Evolutionary conservation across 208 protist species (phyloP).

Genomic region (Leishmania tropica): DNA sequence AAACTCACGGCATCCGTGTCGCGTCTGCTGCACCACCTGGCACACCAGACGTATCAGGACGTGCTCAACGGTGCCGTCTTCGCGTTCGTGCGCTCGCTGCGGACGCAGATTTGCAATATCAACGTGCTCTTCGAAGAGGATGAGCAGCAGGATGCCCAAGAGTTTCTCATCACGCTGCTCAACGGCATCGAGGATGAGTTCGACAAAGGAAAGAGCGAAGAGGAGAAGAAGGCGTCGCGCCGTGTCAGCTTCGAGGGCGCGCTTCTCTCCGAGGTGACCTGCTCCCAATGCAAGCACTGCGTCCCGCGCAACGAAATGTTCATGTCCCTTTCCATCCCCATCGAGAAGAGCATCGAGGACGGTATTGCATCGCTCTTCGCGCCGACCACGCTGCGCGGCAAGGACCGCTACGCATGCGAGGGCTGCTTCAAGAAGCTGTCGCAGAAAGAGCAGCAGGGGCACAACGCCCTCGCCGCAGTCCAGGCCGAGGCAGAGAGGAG

Average conservation of each 20-base stretch:
- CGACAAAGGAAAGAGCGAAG: slow-evolving; percentile 60
- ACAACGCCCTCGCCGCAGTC: slow-evolving; percentile 55
- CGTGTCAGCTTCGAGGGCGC: slow-evolving; percentile 78
- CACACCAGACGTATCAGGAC: slow-evolving; percentile 54
- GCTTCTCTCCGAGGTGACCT: slow-evolving; percentile 65
- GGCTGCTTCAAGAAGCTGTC: slow-evolving; percentile 73
- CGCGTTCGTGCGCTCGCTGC: slow-evolving; percentile 42
- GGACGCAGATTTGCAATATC: slow-evolving; percentile 51
- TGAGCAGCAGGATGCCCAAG: slow-evolving; percentile 91
- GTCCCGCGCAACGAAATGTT: slow-evolving; percentile 79
- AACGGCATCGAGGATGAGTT: slow-evolving; percentile 89
- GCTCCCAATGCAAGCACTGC: slow-evolving; percentile 45
- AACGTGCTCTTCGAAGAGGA: slow-evolving; percentile 69
- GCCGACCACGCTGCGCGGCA: slow-evolving; percentile 44
- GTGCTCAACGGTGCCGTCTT: slow-evolving; percentile 53
- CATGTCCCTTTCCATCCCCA: slow-evolving; percentile 83
- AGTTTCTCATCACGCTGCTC: slow-evolving; percentile 83
- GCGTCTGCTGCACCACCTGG: slow-evolving; percentile 51
- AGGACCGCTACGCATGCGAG: slow-evolving; percentile 86
- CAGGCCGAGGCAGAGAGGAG: slow-evolving; percentile 41
- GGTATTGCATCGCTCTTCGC: slow-evolving; percentile 61
- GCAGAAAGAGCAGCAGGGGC: slow-evolving; percentile 50
- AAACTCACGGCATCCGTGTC: slow-evolving; percentile 50
- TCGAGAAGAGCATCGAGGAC: slow-evolving; percentile 58
- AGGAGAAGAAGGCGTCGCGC: slow-evolving; percentile 47